A percentile compares a stretch with the other conserved stretches of the same genome.
These are phyloP conservation scores for Staphylotrichum tortipilum DNA, from an alignment of 495 filamentous ascomycete species.

Conservation along the genomic window DNA sequence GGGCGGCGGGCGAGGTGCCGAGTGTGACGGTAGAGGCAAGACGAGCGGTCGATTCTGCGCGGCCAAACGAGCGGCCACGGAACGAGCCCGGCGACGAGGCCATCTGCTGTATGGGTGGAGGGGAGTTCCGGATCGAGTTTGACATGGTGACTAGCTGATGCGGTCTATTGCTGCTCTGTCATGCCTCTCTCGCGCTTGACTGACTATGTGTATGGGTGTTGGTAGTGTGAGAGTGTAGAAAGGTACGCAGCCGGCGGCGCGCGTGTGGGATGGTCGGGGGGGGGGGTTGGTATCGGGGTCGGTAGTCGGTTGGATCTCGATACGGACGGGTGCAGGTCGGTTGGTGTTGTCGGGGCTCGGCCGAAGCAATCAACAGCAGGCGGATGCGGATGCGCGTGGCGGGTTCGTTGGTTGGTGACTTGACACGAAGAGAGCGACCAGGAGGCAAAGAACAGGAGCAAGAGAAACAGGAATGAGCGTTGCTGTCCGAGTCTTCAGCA, in stretches of 20 bases:
- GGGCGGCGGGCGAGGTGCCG: slow-evolving; percentile 3
- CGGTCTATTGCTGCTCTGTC: slow-evolving; percentile 7
- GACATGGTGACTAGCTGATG: slow-evolving; percentile 30
- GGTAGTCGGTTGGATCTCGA: no score
- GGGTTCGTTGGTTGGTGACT: not conserved
- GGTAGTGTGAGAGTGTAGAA: not conserved
- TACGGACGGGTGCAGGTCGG: no score
- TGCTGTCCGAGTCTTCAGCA: not conserved
- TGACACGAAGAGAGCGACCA: not conserved
- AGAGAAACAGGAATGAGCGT: not conserved
- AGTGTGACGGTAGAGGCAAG: slow-evolving; percentile 56
- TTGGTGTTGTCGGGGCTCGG: no score
- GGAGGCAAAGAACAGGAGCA: not conserved
- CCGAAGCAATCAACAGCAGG: no score
- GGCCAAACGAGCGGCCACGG: slow-evolving; percentile 33
- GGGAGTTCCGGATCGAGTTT: slow-evolving; percentile 26
- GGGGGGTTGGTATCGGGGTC: no score
- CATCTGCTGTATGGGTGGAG: slow-evolving; percentile 28
- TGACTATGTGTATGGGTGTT: no score
- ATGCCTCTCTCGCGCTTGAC: no score
- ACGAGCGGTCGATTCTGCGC: slow-evolving; percentile 62
- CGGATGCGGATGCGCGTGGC: no score
- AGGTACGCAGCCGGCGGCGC: no score
- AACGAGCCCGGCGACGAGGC: slow-evolving; percentile 41
- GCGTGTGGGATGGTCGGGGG: no score